Percentiles rank a stretch among this genome's conserved stretches.
Conservation (phyloP, 805 yeast species). For the Limtongozyma cylindracea region DNA sequence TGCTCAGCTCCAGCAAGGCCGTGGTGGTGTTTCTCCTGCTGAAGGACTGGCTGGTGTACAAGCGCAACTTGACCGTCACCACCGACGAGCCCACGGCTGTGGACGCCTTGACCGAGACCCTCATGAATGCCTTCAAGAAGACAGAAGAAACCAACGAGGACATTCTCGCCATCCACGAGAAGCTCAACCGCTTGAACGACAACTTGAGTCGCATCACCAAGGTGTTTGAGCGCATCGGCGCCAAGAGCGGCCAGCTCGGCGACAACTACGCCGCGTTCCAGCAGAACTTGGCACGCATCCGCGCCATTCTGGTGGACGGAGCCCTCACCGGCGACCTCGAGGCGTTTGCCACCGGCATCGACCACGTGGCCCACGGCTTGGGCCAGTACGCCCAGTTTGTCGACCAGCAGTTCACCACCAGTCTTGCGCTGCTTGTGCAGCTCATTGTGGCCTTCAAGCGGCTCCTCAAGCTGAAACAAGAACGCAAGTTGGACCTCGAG, state of each 20-base stretch:
- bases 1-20: slow-evolving; percentile 40
- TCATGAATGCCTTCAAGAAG: slow-evolving; percentile 71
- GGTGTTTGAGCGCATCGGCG: slow-evolving; percentile 46
- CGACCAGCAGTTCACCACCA: slow-evolving; percentile 62
- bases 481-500: slow-evolving; percentile 78
- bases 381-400: slow-evolving; percentile 17
- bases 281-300: slow-evolving; percentile 40
- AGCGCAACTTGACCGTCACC: slow-evolving; percentile 20
- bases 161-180: slow-evolving; percentile 38
- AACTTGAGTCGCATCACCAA: slow-evolving; percentile 59
- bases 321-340: slow-evolving; percentile 6
- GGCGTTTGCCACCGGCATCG: slow-evolving; percentile 12
- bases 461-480: slow-evolving; percentile 65
- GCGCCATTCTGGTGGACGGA: slow-evolving; percentile 20
- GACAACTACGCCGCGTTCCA: slow-evolving; percentile 52
- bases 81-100: slow-evolving; percentile 5
- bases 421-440: slow-evolving; percentile 71
- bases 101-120: slow-evolving; percentile 70
- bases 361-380: slow-evolving; percentile 14
- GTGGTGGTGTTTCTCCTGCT: slow-evolving; percentile 42
- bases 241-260: slow-evolving; percentile 47
- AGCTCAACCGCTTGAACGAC: slow-evolving; percentile 64
- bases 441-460: slow-evolving; percentile 21
- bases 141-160: slow-evolving; percentile 56
- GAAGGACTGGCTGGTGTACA: slow-evolving; percentile 48